Percentiles rank a stretch among this genome's conserved stretches.
Conservation (phyloP, 2,329 filamentous ascomycete genomes). For the Xylariaceae sp. region DNA sequence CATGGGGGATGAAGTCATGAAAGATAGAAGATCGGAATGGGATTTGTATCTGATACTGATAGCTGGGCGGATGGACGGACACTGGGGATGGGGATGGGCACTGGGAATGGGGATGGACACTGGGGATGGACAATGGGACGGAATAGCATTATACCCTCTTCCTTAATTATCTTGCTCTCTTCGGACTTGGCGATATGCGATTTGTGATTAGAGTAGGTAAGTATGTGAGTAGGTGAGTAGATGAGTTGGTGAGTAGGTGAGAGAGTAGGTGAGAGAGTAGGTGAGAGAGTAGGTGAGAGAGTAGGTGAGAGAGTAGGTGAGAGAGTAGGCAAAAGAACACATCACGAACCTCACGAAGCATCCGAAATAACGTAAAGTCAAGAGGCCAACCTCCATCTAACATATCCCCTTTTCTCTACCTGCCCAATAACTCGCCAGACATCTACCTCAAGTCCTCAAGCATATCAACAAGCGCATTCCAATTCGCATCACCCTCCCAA, state of each 20-base stretch:
- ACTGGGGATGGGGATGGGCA: conserved; percentile 1
- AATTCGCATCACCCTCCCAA: conserved; percentile 76
- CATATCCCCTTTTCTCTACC: neutral
- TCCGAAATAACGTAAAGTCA: too few relatives aligned
- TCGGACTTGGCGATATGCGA: too few relatives aligned
- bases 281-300: too few relatives aligned
- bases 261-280: too few relatives aligned
- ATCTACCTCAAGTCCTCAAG: conserved; percentile 50
- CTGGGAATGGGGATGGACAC: conserved; percentile 1
- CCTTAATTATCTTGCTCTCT: conserved; percentile 1
- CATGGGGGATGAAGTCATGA: neutral
- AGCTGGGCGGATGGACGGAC: neutral
- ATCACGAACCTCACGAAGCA: too few relatives aligned
- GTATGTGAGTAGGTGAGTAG: too few relatives aligned
- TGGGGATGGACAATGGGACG: conserved; percentile 4
- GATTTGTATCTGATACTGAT: neutral
- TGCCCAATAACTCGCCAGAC: neutral
- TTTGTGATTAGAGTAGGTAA: too few relatives aligned
- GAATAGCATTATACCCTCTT: conserved; percentile 20
- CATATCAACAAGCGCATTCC: conserved; percentile 55
- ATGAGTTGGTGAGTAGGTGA: too few relatives aligned
- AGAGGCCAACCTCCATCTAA: too few relatives aligned
- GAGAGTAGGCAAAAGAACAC: too few relatives aligned
- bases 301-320: too few relatives aligned
- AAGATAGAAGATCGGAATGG: neutral